Evolutionary conservation across 2,329 filamentous ascomycete genomes (phyloP).

Genomic region (Colletotrichum sp.): DNA sequence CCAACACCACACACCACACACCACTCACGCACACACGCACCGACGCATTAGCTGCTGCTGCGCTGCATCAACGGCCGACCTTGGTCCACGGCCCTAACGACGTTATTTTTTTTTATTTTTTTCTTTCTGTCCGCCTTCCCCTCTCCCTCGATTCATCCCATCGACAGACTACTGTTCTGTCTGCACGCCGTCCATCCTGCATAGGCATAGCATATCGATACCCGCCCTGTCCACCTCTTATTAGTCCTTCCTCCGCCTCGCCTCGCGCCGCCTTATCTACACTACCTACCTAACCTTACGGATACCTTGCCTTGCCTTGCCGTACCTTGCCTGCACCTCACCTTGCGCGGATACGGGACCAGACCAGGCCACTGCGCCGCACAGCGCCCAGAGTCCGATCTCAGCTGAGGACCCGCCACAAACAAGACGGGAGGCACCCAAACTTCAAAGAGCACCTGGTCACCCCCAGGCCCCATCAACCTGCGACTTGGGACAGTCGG

Average conservation of each 20-base stretch:
- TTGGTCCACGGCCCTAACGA: background rate
- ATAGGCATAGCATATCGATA: background rate
- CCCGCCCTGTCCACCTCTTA: background rate
- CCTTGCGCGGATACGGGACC: background rate
- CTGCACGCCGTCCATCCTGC: background rate
- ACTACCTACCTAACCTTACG: background rate
- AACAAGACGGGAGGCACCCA: background rate
- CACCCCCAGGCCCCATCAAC: constrained; percentile 5
- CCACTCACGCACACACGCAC: background rate
- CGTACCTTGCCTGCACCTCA: background rate
- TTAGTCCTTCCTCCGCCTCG: background rate
- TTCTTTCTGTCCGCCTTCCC: background rate
- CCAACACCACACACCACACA: background rate
- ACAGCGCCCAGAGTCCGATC: background rate
- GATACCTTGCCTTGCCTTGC: background rate
- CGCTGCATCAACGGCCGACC: background rate
- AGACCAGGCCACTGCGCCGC: background rate
- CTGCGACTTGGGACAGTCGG: constrained; percentile 14
- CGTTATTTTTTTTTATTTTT: background rate
- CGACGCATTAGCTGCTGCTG: background rate
- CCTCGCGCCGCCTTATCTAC: background rate
- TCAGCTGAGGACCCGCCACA: constrained; percentile 13
- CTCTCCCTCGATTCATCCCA: constrained; percentile 8
- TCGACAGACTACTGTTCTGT: background rate
- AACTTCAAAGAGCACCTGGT: background rate